Evolutionary conservation across 148 eudicot species (phyloP), one percentile per base, ranked within the genome.

Genomic region (Suaeda aralocaspica): DNA sequence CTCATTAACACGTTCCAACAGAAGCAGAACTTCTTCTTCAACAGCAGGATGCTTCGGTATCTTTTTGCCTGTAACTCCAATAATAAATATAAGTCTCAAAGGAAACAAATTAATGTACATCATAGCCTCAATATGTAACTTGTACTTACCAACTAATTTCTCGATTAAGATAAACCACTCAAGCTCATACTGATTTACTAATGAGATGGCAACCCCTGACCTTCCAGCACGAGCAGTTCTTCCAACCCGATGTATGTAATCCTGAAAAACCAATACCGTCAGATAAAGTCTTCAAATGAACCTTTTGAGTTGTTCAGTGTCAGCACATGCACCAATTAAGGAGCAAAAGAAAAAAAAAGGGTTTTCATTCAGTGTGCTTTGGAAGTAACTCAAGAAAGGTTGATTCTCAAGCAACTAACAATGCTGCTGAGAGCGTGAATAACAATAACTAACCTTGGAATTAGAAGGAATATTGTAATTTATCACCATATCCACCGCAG

Each of bases 211-310:
- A 73, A 94, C 83, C 25, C 98, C 97, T 33, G 95, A 78, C 57
- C 96, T 89, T 64, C 97, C 98, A 55, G 98, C 98, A 71, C 97
- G 91, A 73, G 98, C 98, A 41, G 97, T 94, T 89, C 96, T 91
- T 76, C 97, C 98, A 13, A 91, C 98, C 51, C 96, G 79, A 72
- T 94, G 98, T 78, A 91, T 91, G 68, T 94, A 91, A 80, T 91
- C 96, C 97, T 90, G 76, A 71, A 82, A 24, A 15, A n/a, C 46
- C 24, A 49, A 18, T 6, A 19, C 24, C 5, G 25, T 30, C 22
- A 60, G 13, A 26, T 33, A 45, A 59, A 29, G 44, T 9, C 46
- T 42, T 42, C 46, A 42, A 42, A 42, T 42, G 9, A 42, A 42
- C 46, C n/a, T n/a, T n/a, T n/a, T n/a, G n/a, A n/a, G 9, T 42